Evolutionary conservation across 495 filamentous ascomycete genomes (phyloP), one percentile per base, ranked within the genome.

Genomic region (Lasiosphaeris hirsuta): DNA sequence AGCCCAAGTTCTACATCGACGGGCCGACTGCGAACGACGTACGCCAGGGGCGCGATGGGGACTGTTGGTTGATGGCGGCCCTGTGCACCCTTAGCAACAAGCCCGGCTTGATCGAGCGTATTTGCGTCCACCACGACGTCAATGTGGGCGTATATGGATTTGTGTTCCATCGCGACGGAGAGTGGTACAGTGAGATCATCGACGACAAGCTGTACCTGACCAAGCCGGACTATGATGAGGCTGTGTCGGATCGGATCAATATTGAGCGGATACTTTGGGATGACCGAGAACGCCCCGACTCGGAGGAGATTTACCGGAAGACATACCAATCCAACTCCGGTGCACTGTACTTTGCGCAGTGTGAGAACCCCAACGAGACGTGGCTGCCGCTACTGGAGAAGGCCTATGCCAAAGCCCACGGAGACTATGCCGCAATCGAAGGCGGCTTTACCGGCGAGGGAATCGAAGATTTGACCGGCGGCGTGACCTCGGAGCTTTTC

Each of bases 351-450:
- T 96, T 95, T 74, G 90, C 90, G 1, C 89, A 91, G 62, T 96
- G 92, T 69, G 81, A 84, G 61, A 84, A 92, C 64, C 78, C 84
- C 19, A 92, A 95, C 65, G 93, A 97, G 74, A 97, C 91, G 0
- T 97, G 93, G 93, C 76, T 97, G 23, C 93, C 93, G 1, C 73
- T 97, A 45, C 81, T 97, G 3, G 93, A 97, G 66, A 97, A 97
- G 71, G 93, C 93, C 0, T 97, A 94, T 72, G 93, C 93, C 44
- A 97, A 97, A 69, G 92, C 91, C 10, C 93, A 97, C 63, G 91
- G 90, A 3, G 90, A 94, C 67, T 96, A 87, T 63, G 79, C 82
- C 10, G 80, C 90, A 1, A 91, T 96, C 46, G 87, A 93, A 58
- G 90, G 91, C 15, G 92, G 92, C 1, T 92, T 85, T 67, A 87